Conservation (phyloP, 176 grass and related monocot genomes). For the Phyllostachys edulis region DNA sequence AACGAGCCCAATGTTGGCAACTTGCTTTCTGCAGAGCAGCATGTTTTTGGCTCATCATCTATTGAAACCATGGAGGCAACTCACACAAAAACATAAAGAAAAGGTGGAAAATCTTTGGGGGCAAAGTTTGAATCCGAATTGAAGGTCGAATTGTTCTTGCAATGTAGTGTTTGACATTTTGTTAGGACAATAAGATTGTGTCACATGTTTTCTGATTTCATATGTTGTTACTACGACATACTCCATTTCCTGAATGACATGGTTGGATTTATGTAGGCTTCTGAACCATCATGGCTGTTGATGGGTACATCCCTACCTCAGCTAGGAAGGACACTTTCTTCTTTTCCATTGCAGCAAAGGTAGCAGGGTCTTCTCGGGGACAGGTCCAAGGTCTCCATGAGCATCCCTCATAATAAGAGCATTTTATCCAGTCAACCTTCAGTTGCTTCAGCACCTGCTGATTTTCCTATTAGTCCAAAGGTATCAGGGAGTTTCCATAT, state of each 20-base stretch:
- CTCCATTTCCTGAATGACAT: conserved; percentile 8
- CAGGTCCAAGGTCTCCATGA: conserved; percentile 38
- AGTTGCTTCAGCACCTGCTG: conserved; percentile 45
- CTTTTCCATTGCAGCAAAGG: conserved; percentile 62
- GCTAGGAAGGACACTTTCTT: conserved; percentile 52
- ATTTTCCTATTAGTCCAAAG: conserved; percentile 56
- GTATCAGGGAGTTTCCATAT: conserved; percentile 33
- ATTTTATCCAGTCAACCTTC: conserved; percentile 42
- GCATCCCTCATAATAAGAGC: conserved; percentile 41
- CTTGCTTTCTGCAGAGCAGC: conserved; percentile 59
- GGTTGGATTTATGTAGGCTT: conserved; percentile 43
- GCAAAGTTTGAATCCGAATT: conserved; percentile 26
- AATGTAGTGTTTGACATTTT: conserved; percentile 9
- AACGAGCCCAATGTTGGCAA: conserved; percentile 51
- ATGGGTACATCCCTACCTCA: conserved; percentile 51
- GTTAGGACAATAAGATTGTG: background rate
- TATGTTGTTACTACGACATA: conserved; percentile 1
- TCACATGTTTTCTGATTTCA: conserved; percentile 11
- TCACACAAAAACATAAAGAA: conserved; percentile 8
- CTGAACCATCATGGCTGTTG: conserved; percentile 73
- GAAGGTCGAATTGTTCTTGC: background rate
- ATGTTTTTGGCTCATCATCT: conserved; percentile 49
- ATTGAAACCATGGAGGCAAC: conserved; percentile 67
- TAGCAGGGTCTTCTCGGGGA: conserved; percentile 63
- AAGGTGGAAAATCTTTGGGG: background rate